Percentiles rank a stretch among this genome's conserved stretches.
Evolutionary conservation across 495 filamentous ascomycete genomes (phyloP).

Genomic region (Symbiotaphrina buchneri): DNA sequence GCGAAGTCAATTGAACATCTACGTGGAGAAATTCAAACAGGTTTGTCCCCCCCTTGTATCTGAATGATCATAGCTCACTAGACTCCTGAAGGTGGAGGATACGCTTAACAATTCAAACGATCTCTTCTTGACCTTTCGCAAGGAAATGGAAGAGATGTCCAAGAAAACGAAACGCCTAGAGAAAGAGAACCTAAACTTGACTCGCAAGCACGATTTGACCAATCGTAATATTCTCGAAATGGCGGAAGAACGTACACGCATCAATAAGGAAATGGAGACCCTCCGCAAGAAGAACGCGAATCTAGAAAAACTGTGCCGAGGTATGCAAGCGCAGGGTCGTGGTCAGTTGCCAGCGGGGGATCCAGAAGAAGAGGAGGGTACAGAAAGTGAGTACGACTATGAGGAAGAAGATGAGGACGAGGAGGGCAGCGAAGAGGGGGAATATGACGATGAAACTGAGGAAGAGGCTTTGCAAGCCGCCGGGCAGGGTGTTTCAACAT

Average conservation of each 20-base stretch:
- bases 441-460: conserved; percentile 45
- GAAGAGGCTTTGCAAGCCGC: conserved; percentile 14
- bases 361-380: conserved; percentile 41
- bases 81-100: conserved; percentile 63
- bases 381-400: conserved; percentile 41
- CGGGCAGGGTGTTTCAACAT: conserved; percentile 10
- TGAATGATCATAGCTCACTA: conserved; percentile 2
- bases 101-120: conserved; percentile 98
- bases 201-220: conserved; percentile 79
- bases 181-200: conserved; percentile 82
- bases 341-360: conserved; percentile 31
- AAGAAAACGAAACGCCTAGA: conserved; percentile 97
- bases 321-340: conserved; percentile 81
- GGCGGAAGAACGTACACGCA: conserved; percentile 81
- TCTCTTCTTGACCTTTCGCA: conserved; percentile 90
- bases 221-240: conserved; percentile 93
- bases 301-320: conserved; percentile 76
- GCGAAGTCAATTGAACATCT: conserved; percentile 88
- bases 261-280: conserved; percentile 57
- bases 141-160: conserved; percentile 99
- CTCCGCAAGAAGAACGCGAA: conserved; percentile 78
- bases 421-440: conserved; percentile 28
- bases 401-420: conserved; percentile 52
- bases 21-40: conserved; percentile 99
- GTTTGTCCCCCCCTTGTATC: no score